A percentile compares a stretch with the other conserved stretches of the same genome.
phyloP scores from a whole-genome alignment of 106 monocot species.

The Allium fistulosum region DNA sequence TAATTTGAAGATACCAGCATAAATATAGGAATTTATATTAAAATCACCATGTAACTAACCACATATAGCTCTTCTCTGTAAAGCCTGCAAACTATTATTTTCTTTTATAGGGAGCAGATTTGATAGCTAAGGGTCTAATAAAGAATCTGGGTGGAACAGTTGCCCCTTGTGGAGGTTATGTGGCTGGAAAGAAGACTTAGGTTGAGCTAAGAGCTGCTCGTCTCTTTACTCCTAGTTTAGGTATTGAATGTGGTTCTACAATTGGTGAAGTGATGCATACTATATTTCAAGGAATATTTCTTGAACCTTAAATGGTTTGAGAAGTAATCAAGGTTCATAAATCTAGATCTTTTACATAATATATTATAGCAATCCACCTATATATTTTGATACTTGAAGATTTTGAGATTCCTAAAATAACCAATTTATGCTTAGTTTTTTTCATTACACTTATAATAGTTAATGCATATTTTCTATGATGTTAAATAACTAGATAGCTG shows the following conservation, averaged over 20 bases:
- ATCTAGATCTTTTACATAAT: background rate
- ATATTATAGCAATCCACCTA: background rate
- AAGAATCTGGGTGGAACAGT: constrained; percentile 97
- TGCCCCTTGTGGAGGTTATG: constrained; percentile 92
- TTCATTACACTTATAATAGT: background rate
- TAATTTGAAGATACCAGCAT: too few species aligned
- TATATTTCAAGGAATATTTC: constrained; percentile 80
- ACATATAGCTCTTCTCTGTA: background rate
- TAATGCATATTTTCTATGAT: too few species aligned
- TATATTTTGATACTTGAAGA: background rate
- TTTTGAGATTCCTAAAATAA: background rate
- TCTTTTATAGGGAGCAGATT: constrained; percentile 65
- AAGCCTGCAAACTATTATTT: background rate
- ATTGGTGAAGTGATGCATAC: constrained; percentile 61
- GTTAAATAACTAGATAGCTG: too few species aligned
- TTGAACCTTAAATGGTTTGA: constrained; percentile 91
- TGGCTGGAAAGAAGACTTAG: constrained; percentile 69
- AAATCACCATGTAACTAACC: background rate
- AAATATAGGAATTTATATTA: background rate
- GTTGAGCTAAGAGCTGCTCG: constrained; percentile 82
- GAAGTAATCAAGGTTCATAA: constrained; percentile 74
- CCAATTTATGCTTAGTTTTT: too few species aligned
- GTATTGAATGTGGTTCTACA: constrained; percentile 79
- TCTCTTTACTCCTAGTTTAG: constrained; percentile 82
- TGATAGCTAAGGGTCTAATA: constrained; percentile 91